phyloP scores from a whole-genome alignment of 495 filamentous ascomycete species.

The Aspergillus hancockii region DNA sequence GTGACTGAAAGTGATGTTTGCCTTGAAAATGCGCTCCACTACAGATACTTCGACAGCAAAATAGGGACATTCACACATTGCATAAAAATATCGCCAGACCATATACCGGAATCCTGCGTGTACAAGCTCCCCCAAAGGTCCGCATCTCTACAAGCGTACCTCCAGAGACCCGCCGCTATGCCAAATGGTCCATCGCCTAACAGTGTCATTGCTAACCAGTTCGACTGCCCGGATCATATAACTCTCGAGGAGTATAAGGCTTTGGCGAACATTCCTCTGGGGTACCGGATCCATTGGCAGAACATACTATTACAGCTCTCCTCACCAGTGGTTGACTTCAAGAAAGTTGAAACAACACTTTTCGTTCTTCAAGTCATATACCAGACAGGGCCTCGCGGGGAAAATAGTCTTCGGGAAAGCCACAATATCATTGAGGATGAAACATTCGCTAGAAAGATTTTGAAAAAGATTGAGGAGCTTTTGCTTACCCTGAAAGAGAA shows the following conservation, averaged over 20 bases:
- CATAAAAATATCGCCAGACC: neutral
- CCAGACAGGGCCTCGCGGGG: conserved; percentile 49
- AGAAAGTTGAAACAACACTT: conserved; percentile 41
- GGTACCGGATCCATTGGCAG: conserved; percentile 51
- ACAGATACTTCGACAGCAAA: conserved; percentile 28
- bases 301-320: too few relatives aligned
- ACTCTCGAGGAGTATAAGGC: conserved; percentile 53
- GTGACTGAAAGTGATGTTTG: conserved; percentile 37
- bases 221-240: conserved; percentile 38
- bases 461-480: conserved; percentile 36
- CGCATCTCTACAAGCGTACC: too few relatives aligned
- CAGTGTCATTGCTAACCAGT: conserved; percentile 49
- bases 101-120: conserved; percentile 30
- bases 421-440: conserved; percentile 33
- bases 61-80: neutral
- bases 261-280: conserved; percentile 51
- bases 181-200: conserved; percentile 29
- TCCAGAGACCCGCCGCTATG: conserved; percentile 24
- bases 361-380: conserved; percentile 52
- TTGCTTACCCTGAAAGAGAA: too few relatives aligned
- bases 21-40: conserved; percentile 42
- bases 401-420: conserved; percentile 13
- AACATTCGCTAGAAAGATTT: conserved; percentile 18
- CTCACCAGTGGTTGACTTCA: conserved; percentile 52
- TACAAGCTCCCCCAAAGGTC: conserved; percentile 26